Evolutionary conservation across 306 rosid species (phyloP).

Genomic region (Luffa aegyptiaca): DNA sequence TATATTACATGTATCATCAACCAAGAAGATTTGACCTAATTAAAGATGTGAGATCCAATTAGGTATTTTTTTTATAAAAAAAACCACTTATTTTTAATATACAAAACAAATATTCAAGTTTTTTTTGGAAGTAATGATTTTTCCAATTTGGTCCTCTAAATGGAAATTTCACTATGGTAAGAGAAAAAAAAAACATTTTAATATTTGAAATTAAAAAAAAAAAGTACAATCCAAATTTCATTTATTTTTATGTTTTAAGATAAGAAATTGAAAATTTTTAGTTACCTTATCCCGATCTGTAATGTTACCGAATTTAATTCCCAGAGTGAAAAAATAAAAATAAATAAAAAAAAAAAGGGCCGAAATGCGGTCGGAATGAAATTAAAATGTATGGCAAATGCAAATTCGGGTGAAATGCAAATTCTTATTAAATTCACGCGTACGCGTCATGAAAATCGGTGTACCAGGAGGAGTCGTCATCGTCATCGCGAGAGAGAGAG

Average conservation of each 20-base stretch:
- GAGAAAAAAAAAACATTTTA: neutral
- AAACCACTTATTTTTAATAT: no score
- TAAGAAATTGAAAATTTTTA: neutral
- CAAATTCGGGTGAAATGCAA: conserved; percentile 38
- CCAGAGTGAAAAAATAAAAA: conserved; percentile 12
- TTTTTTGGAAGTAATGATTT: neutral
- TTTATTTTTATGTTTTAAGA: neutral
- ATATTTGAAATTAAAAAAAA: neutral
- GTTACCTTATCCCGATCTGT: neutral
- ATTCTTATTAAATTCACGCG: conserved; percentile 78
- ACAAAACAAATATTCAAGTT: no score
- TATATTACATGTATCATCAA: no score
- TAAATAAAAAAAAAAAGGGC: conserved; percentile 9
- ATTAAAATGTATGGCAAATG: conserved; percentile 67
- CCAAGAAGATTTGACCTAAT: no score
- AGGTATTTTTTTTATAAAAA: no score
- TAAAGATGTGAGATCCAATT: no score
- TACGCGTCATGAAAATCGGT: conserved; percentile 69
- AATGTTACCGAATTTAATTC: neutral
- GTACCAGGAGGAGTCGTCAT: conserved; percentile 40
- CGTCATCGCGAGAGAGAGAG: conserved; percentile 21
- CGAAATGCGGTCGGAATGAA: conserved; percentile 94
- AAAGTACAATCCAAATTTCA: neutral
- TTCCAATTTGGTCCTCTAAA: neutral
- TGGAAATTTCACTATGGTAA: neutral